Evolutionary conservation across 768 basidiomycete species (phyloP).

Genomic region (Boletus sp.): DNA sequence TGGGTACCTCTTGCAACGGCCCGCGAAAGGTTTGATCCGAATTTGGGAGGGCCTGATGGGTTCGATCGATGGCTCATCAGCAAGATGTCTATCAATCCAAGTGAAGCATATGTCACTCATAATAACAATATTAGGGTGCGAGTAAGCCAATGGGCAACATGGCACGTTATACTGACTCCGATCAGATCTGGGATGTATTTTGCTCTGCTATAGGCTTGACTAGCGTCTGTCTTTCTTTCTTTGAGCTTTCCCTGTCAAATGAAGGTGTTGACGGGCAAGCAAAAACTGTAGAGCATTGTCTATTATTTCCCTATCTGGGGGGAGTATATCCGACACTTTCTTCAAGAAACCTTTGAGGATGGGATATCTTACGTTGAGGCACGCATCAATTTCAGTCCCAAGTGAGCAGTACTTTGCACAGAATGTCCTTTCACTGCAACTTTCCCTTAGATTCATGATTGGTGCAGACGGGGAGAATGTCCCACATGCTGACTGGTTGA

Average conservation of each 20-base stretch:
- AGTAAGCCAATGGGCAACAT: neutral
- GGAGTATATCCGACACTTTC: slow-evolving; percentile 61
- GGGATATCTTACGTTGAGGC: slow-evolving; percentile 72
- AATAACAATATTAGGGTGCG: slow-evolving; percentile 65
- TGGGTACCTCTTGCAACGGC: slow-evolving; percentile 62
- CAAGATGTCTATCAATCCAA: slow-evolving; percentile 64
- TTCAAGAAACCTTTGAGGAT: slow-evolving; percentile 62
- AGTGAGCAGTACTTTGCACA: slow-evolving; percentile 36
- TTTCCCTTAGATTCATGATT: slow-evolving; percentile 48
- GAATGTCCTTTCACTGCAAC: neutral
- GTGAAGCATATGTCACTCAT: slow-evolving; percentile 70
- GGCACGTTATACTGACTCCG: neutral
- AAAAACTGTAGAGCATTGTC: slow-evolving; percentile 34
- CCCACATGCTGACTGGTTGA: slow-evolving; percentile 58
- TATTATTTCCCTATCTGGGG: slow-evolving; percentile 56
- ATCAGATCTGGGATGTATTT: slow-evolving; percentile 78
- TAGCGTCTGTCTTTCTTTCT: slow-evolving; percentile 35
- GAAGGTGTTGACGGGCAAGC: neutral
- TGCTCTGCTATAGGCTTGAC: slow-evolving; percentile 49
- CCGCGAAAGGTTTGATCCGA: slow-evolving; percentile 47
- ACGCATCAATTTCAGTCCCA: slow-evolving; percentile 60
- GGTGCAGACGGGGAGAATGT: slow-evolving; percentile 58
- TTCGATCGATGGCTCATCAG: slow-evolving; percentile 68
- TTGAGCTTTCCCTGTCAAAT: neutral
- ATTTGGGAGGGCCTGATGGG: slow-evolving; percentile 58